Percentiles rank a stretch among this genome's conserved stretches.
Evolutionary conservation across 352 stramenopile species (phyloP).

Genomic region (Thalassiosira mediterranea): DNA sequence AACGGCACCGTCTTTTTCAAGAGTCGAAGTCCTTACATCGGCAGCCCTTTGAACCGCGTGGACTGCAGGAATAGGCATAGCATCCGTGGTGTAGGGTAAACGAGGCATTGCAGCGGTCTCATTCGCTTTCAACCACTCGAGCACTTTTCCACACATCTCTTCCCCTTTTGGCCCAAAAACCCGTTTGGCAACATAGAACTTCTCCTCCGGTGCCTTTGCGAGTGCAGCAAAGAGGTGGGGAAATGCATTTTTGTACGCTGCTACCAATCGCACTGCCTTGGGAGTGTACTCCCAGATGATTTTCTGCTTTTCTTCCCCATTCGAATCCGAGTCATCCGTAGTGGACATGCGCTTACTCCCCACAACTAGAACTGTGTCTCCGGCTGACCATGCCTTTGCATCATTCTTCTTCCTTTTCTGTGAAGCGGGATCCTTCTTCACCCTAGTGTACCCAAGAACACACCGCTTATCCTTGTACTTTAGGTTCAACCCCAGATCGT

Average conservation of each 20-base stretch:
- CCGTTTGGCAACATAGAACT: constrained; percentile 88
- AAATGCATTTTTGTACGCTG: constrained; percentile 92
- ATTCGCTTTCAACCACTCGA: constrained; percentile 92
- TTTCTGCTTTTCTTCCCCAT: constrained; percentile 60
- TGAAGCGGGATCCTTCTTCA: constrained; percentile 54
- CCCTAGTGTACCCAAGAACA: constrained; percentile 91
- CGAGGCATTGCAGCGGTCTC: constrained; percentile 91
- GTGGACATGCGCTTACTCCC: constrained; percentile 81
- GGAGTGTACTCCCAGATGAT: constrained; percentile 95
- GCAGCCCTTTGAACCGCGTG: constrained; percentile 90
- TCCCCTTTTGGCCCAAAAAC: constrained; percentile 88
- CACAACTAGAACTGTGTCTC: constrained; percentile 92
- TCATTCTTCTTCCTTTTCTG: constrained; percentile 55
- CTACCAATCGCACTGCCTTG: constrained; percentile 92
- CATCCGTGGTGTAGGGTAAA: constrained; percentile 91
- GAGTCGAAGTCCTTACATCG: constrained; percentile 70
- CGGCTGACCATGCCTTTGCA: constrained; percentile 87
- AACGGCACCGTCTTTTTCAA: constrained; percentile 72
- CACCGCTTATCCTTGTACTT: constrained; percentile 86
- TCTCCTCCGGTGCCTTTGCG: constrained; percentile 87
- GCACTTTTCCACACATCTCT: constrained; percentile 86
- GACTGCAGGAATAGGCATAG: constrained; percentile 91
- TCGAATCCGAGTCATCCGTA: constrained; percentile 50
- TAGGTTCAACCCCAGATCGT: constrained; percentile 91
- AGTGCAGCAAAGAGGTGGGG: constrained; percentile 91